These are phyloP conservation scores for Penicillium glabrum DNA, from an alignment of 2,329 filamentous ascomycete species.

Conservation along the genomic window DNA sequence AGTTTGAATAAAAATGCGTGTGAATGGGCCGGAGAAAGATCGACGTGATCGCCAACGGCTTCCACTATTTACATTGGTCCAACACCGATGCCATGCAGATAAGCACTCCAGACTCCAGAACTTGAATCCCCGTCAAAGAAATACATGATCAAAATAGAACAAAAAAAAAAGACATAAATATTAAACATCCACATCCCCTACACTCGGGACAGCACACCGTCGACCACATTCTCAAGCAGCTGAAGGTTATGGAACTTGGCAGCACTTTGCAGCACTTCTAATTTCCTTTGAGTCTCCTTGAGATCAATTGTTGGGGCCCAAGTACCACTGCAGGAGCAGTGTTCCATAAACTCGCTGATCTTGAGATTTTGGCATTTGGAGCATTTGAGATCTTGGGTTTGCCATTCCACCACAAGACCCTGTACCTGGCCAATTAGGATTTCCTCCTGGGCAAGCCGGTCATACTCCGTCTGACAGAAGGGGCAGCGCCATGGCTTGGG, in stretches of 20 bases:
- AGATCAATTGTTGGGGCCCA: conserved; percentile 74
- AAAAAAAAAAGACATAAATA: background rate
- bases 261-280: conserved; percentile 72
- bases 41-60: conserved; percentile 16
- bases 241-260: conserved; percentile 75
- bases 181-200: conserved; percentile 13
- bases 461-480: conserved; percentile 73
- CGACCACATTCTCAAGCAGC: conserved; percentile 76
- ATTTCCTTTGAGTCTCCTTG: conserved; percentile 62
- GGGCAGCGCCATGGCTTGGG: conserved; percentile 69
- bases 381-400: conserved; percentile 87
- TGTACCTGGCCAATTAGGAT: conserved; percentile 75
- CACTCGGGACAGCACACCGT: conserved; percentile 57
- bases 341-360: conserved; percentile 93
- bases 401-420: conserved; percentile 74
- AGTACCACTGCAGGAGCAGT: conserved; percentile 86
- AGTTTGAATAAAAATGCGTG: background rate
- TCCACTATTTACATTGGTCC: conserved; percentile 9
- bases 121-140: background rate
- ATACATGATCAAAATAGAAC: background rate
- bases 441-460: conserved; percentile 82
- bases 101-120: conserved; percentile 7
- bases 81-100: conserved; percentile 9
- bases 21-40: conserved; percentile 6
- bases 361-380: conserved; percentile 65